Percentiles rank a stretch among this genome's conserved stretches.
Evolutionary conservation across 179 eudicot genomes (phyloP).

Genomic region (Actinidia arguta): DNA sequence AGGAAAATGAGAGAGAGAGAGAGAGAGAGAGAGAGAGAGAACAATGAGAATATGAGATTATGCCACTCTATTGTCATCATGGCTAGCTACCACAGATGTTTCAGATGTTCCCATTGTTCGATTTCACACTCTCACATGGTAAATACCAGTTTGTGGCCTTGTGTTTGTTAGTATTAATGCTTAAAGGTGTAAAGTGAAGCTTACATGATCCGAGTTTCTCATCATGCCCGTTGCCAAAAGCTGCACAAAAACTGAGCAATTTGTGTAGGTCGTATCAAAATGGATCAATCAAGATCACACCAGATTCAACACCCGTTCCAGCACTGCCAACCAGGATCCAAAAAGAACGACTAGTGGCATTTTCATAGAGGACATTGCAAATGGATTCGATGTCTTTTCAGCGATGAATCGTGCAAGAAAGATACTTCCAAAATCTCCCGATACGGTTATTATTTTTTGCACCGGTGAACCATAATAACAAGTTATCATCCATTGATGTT

Average conservation of each 20-base stretch:
- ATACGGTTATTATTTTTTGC: not conserved
- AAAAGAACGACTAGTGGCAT: not conserved
- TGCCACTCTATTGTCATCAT: not conserved
- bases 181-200: constrained; percentile 6
- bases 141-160: not conserved
- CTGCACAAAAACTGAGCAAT: not conserved
- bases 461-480: not conserved
- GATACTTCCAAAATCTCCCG: not conserved
- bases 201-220: not conserved
- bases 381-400: constrained; percentile 1
- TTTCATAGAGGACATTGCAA: not conserved
- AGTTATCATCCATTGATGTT: not conserved
- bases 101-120: not conserved
- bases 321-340: constrained; percentile 13
- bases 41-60: too few relatives aligned
- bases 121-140: not conserved
- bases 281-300: not conserved
- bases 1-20: too few relatives aligned
- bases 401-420: not conserved
- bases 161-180: not conserved
- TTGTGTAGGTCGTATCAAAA: not conserved
- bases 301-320: not conserved
- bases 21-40: too few relatives aligned
- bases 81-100: not conserved
- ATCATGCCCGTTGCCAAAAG: not conserved